phyloP scores from a whole-genome alignment of 345 rosid genomes.

The Melastoma malabathricum region DNA sequence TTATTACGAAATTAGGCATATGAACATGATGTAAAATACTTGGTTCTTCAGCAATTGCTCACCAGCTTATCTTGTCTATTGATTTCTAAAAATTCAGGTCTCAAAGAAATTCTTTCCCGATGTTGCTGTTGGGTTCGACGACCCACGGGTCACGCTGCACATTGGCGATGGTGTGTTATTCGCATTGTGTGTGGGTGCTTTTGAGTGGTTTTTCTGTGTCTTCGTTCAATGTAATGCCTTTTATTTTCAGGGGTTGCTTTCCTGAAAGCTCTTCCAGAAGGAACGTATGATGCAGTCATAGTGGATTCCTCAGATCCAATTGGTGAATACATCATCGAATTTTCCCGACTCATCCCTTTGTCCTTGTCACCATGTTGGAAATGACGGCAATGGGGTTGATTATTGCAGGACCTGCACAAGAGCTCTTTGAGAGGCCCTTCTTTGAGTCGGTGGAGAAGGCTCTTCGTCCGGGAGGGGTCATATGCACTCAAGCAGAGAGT shows the following conservation, averaged over 20 bases:
- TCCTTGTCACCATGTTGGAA: neutral
- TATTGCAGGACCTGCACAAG: constrained; percentile 78
- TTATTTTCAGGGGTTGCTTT: constrained; percentile 67
- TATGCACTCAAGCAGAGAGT: constrained; percentile 92
- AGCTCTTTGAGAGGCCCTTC: constrained; percentile 92
- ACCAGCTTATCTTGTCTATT: neutral
- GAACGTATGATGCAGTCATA: constrained; percentile 82
- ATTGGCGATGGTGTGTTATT: constrained; percentile 68
- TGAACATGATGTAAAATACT: too few species aligned
- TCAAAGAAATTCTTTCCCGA: constrained; percentile 74
- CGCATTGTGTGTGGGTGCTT: neutral
- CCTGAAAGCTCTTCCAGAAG: constrained; percentile 58
- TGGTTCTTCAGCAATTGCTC: too few species aligned
- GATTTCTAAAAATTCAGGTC: constrained; percentile 35
- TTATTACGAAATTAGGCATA: too few species aligned
- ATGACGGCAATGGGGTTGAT: neutral
- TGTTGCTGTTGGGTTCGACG: constrained; percentile 76
- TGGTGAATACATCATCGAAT: constrained; percentile 23
- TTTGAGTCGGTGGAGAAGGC: constrained; percentile 72
- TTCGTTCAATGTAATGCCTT: constrained; percentile 1
- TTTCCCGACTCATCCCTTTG: neutral
- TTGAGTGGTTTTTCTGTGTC: neutral
- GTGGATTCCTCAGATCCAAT: constrained; percentile 96
- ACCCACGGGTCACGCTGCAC: constrained; percentile 76
- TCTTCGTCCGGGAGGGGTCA: constrained; percentile 95